Evolutionary conservation across 1,139 yeast species (phyloP).

Genomic region (Arxiozyma slooffiae): DNA sequence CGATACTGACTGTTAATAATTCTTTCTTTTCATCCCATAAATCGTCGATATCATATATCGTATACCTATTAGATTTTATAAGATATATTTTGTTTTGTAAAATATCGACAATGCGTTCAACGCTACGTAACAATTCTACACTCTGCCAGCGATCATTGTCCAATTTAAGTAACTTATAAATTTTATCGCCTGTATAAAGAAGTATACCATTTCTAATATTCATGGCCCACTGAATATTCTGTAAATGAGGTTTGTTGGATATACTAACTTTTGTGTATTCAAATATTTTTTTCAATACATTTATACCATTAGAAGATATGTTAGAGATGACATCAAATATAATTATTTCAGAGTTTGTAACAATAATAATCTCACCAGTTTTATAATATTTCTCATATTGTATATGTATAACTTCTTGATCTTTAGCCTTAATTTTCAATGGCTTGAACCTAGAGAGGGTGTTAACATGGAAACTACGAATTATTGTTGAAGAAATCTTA

Average conservation of each 20-base stretch:
- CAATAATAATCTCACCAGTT: conserved; percentile 24
- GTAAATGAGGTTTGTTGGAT: conserved; percentile 8
- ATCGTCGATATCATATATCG: conserved; percentile 16
- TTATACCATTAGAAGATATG: conserved; percentile 19
- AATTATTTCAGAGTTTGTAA: conserved; percentile 11
- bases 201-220: conserved; percentile 21
- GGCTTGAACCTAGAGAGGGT: conserved; percentile 19
- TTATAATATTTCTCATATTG: conserved; percentile 18
- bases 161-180: conserved; percentile 14
- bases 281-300: conserved; percentile 21
- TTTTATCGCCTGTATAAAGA: conserved; percentile 14
- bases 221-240: conserved; percentile 19
- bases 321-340: conserved; percentile 24
- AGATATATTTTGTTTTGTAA: conserved; percentile 19
- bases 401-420: conserved; percentile 9
- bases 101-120: conserved; percentile 26
- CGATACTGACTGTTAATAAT: conserved; percentile 13
- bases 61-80: conserved; percentile 14
- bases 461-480: conserved; percentile 19
- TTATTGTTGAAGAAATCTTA: conserved; percentile 12
- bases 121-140: conserved; percentile 13
- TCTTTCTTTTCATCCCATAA: conserved; percentile 18
- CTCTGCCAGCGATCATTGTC: conserved; percentile 15
- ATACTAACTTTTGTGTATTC: conserved; percentile 15
- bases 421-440: conserved; percentile 19